Conservation (phyloP, 1,284 basidiomycete genomes). For the Ganoderma lingzhi region DNA sequence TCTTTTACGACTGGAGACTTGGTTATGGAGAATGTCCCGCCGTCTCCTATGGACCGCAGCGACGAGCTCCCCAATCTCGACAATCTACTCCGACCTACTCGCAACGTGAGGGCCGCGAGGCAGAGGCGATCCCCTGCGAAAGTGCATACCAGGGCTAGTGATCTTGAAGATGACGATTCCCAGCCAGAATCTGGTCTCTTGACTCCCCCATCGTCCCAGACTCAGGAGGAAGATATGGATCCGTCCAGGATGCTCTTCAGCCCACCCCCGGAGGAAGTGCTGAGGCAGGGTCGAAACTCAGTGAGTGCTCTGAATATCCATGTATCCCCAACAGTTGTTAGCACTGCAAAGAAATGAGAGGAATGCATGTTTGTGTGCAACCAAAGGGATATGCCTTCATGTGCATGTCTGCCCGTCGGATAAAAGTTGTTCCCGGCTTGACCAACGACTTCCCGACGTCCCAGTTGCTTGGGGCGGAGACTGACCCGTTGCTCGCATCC, state of each 20-base stretch:
- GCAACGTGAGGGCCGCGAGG: constrained; percentile 36
- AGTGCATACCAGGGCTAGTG: constrained; percentile 22
- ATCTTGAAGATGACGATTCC: constrained; percentile 25
- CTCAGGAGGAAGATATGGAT: constrained; percentile 33
- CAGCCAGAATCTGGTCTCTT: constrained; percentile 35
- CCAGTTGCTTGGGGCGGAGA: neutral
- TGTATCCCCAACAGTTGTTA: neutral
- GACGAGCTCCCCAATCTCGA: constrained; percentile 30
- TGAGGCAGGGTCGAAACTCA: constrained; percentile 34
- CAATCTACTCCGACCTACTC: constrained; percentile 24
- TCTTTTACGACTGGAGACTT: neutral
- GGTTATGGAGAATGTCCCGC: constrained; percentile 34
- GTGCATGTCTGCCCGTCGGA: too few species aligned
- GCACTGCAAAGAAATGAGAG: too few species aligned
- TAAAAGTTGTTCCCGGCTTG: too few species aligned
- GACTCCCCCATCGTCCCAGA: constrained; percentile 41
- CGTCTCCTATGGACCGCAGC: constrained; percentile 16
- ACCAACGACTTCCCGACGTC: neutral
- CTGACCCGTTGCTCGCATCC: neutral
- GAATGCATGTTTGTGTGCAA: too few species aligned
- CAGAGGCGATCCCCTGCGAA: constrained; percentile 30
- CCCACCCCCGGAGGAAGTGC: constrained; percentile 53
- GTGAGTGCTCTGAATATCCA: constrained; percentile 26
- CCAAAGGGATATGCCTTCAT: too few species aligned
- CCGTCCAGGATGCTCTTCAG: constrained; percentile 49